Percentiles rank a stretch among this genome's conserved stretches.
Conservation (phyloP, 352 stramenopile genomes). For the Globisporangium parvum region DNA sequence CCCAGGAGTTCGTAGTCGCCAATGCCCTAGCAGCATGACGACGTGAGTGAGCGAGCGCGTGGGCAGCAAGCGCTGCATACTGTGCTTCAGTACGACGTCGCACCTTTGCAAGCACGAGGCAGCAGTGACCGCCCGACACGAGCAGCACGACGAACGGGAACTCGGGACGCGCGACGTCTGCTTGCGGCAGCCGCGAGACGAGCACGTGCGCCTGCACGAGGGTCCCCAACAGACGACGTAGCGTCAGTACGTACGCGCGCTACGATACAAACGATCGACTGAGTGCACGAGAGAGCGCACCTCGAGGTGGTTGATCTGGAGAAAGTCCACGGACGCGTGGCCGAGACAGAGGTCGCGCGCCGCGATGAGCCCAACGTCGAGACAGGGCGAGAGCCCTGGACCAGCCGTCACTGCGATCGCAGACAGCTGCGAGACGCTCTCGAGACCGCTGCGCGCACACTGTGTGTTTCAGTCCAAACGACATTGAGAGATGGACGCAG, state of each 20-base stretch:
- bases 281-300: constrained; percentile 12
- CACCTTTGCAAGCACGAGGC: constrained; percentile 89
- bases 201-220: constrained; percentile 90
- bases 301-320: constrained; percentile 97
- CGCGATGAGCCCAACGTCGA: constrained; percentile 90
- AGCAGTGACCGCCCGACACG: constrained; percentile 98
- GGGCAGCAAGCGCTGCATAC: background rate
- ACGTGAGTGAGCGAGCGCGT: background rate
- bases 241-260: background rate
- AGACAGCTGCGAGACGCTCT: constrained; percentile 80
- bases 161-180: constrained; percentile 35
- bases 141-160: constrained; percentile 98
- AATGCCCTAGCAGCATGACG: constrained; percentile 57
- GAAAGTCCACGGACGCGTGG: constrained; percentile 88
- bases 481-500: no score
- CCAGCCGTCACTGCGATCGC: constrained; percentile 95
- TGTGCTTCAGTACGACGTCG: background rate
- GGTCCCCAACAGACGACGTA: background rate
- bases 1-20: constrained; percentile 92
- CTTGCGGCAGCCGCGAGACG: constrained; percentile 86
- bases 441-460: constrained; percentile 38
- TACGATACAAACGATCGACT: background rate
- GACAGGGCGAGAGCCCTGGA: constrained; percentile 95
- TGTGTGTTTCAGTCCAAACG: background rate
- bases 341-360: constrained; percentile 80